phyloP scores from a whole-genome alignment of 371 early-diverging fungal genomes.

The Synchytrium microbalum region DNA sequence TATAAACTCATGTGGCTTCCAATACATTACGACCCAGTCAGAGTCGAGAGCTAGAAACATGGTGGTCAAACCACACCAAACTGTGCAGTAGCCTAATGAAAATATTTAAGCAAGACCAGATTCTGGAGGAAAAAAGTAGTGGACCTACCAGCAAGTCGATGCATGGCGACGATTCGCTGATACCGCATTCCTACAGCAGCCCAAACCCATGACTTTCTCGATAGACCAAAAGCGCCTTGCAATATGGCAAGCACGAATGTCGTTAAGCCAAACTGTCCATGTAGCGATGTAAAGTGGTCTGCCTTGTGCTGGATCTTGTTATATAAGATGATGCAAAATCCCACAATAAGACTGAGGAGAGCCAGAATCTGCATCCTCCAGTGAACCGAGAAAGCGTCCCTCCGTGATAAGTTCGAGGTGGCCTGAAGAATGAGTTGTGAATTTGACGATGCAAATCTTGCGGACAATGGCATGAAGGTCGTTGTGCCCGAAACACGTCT shows the following conservation, averaged over 20 bases:
- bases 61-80: background rate
- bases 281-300: background rate
- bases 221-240: background rate
- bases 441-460: background rate
- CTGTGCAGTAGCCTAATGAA: background rate
- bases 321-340: background rate
- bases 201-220: background rate
- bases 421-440: background rate
- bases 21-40: background rate
- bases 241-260: background rate
- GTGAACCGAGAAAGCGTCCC: background rate
- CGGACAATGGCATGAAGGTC: background rate
- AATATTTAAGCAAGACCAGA: too few relatives aligned
- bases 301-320: background rate
- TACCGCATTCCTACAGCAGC: background rate
- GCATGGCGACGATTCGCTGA: background rate
- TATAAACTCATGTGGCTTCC: background rate
- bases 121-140: too few relatives aligned
- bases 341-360: background rate
- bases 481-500: background rate
- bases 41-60: background rate
- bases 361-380: background rate
- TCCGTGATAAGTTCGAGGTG: background rate
- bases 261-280: background rate
- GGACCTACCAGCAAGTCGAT: too few relatives aligned